Conservation (phyloP, 1,139 yeast genomes). For the Lodderomyces theae region DNA sequence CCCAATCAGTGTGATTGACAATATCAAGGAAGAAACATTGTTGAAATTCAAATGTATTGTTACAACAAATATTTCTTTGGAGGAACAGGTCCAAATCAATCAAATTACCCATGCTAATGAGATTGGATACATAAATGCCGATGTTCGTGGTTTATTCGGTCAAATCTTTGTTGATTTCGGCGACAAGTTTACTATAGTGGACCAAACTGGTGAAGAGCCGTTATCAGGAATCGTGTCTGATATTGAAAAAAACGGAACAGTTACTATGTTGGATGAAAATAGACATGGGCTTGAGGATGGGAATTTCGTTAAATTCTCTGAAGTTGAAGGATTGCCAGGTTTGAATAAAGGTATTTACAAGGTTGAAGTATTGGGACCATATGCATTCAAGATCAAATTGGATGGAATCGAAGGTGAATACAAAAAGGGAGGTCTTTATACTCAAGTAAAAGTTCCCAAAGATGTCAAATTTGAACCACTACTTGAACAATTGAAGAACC, state of each 20-base stretch:
- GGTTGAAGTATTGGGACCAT: conserved; percentile 88
- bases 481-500: conserved; percentile 61
- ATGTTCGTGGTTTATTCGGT: conserved; percentile 85
- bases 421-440: conserved; percentile 81
- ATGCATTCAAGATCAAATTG: conserved; percentile 72
- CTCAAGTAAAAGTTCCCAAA: conserved; percentile 85
- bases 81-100: conserved; percentile 74
- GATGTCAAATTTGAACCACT: conserved; percentile 63
- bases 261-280: conserved; percentile 85
- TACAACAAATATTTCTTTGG: conserved; percentile 71
- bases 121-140: conserved; percentile 80
- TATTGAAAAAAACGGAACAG: conserved; percentile 85
- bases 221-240: conserved; percentile 81
- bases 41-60: conserved; percentile 75
- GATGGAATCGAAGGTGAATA: conserved; percentile 60
- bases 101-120: conserved; percentile 67
- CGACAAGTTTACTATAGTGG: conserved; percentile 71
- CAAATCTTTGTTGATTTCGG: conserved; percentile 91
- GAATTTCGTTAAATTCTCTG: conserved; percentile 82
- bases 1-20: conserved; percentile 69
- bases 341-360: conserved; percentile 76
- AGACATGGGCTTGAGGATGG: conserved; percentile 96
- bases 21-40: conserved; percentile 49
- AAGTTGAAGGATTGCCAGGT: conserved; percentile 68
- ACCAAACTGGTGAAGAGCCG: conserved; percentile 92